Base-by-base conservation (phyloP, 176 grass and related monocot genomes). In the Triticum dicoccoides region DNA sequence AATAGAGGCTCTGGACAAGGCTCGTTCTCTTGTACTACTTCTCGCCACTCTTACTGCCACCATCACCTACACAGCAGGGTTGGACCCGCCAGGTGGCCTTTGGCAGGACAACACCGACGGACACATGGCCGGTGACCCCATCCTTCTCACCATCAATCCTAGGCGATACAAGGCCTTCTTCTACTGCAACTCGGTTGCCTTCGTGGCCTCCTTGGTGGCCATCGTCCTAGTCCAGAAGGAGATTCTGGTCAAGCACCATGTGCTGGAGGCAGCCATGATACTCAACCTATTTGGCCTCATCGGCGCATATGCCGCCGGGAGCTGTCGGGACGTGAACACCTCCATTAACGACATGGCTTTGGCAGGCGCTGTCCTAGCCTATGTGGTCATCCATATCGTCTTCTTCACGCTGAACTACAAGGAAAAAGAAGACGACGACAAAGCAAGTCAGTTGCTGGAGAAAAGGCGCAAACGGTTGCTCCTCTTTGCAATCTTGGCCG, bases 21-120 rank as follows among this genome's bases (percentile, higher is more conserved):
- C 82, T 1, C 61, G 47, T 0, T 59, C 77, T 11, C 68, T 85
- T 61, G 82, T 89, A 9, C 69, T 94, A 71, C 5, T 94, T 34
- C 89, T 94, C 1, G 89, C 92, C 5, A 86, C 88, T 72, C 84
- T 94, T 14, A 86, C 80, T 1, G 87, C 87, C 17, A 83, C 83
- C 74, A 82, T 91, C 47, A 91, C 92, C 0, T 94, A 94, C 70
- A 35, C 72, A 68, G 89, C 92, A 0, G 89, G 87, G 8, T 41
- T 91, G 0, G 82, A 87, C 29, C 89, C 89, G 5, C 92, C 92
- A 0, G 92, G 92, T 4, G 84, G 92, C 12, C 44, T 94, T 6
- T 91, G 89, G 92, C 11, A 65, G 25, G 38, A 66, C 13, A 61
- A 83, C 10, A 13, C 18, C 1, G 32, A 70, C 20, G 86, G 29